These are phyloP conservation scores for Dipodascus albidus DNA, from an alignment of 805 yeast genomes.

Conservation along the genomic window DNA sequence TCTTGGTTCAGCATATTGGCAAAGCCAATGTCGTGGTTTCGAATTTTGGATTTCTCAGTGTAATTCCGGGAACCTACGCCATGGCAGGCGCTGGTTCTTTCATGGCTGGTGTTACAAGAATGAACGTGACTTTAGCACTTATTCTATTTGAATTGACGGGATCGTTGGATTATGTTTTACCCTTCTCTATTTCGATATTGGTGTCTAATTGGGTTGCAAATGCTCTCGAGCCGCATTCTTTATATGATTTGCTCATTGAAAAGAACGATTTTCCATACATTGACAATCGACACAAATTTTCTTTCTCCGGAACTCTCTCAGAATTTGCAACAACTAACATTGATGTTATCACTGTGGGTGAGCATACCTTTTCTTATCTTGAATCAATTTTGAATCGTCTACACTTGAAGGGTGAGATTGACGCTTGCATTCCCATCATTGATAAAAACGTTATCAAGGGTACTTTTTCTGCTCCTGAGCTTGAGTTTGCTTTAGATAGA, in stretches of 20 bases:
- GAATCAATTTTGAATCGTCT: constrained; percentile 27
- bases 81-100: constrained; percentile 95
- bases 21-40: constrained; percentile 2
- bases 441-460: constrained; percentile 32
- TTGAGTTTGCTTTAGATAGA: constrained; percentile 41
- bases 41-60: constrained; percentile 21
- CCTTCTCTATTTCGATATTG: constrained; percentile 43
- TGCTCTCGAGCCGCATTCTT: constrained; percentile 37
- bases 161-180: constrained; percentile 44
- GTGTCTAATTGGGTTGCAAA: constrained; percentile 48
- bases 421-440: constrained; percentile 43
- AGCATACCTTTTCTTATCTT: constrained; percentile 25
- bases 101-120: constrained; percentile 84
- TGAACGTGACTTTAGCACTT: constrained; percentile 86
- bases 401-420: constrained; percentile 34
- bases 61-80: constrained; percentile 92
- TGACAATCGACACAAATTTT: constrained; percentile 30
- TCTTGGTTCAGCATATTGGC: constrained; percentile 28
- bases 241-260: constrained; percentile 38
- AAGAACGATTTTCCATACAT: constrained; percentile 44
- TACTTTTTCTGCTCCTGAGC: constrained; percentile 36
- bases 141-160: constrained; percentile 72
- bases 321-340: constrained; percentile 30
- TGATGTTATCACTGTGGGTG: constrained; percentile 30
- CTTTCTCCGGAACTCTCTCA: constrained; percentile 28